A percentile compares a stretch with the other conserved stretches of the same genome.
phyloP scores from a whole-genome alignment of 352 stramenopile species.

The Phytophthora megakarya region DNA sequence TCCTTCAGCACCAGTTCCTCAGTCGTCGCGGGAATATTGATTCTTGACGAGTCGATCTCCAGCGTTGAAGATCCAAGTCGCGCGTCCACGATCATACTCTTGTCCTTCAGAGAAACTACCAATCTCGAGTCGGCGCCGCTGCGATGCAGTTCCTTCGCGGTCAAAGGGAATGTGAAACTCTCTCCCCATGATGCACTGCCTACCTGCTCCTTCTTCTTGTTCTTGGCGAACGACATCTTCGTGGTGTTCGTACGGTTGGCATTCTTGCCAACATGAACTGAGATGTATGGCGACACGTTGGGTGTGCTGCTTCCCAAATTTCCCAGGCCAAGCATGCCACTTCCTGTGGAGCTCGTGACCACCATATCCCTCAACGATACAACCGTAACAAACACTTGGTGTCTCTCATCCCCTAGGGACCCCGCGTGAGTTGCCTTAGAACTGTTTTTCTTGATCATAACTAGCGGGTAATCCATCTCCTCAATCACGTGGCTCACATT shows the following conservation, averaged over 20 bases:
- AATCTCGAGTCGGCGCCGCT: constrained; percentile 35
- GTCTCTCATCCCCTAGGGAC: constrained; percentile 53
- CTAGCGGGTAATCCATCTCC: constrained; percentile 80
- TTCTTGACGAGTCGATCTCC: constrained; percentile 33
- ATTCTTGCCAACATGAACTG: constrained; percentile 74
- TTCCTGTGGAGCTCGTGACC: constrained; percentile 65
- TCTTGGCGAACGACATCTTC: constrained; percentile 65
- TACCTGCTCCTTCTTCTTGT: constrained; percentile 50
- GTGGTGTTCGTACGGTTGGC: constrained; percentile 70
- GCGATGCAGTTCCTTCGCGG: constrained; percentile 55
- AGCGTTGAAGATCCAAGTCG: constrained; percentile 36
- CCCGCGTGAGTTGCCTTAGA: constrained; percentile 31
- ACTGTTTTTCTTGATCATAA: constrained; percentile 66
- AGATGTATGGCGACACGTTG: constrained; percentile 84
- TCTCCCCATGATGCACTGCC: constrained; percentile 72
- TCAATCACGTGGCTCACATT: constrained; percentile 79
- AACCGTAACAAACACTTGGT: constrained; percentile 79
- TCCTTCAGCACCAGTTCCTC: constrained; percentile 45
- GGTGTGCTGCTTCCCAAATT: constrained; percentile 79
- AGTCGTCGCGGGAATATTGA: constrained; percentile 23
- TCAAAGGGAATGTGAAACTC: constrained; percentile 79
- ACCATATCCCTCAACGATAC: constrained; percentile 57
- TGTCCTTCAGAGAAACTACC: constrained; percentile 48
- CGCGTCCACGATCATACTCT: constrained; percentile 45
- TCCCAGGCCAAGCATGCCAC: constrained; percentile 68